Evolutionary conservation across 345 rosid genomes (phyloP).

Genomic region (Cardamine chenopodiifolia): DNA sequence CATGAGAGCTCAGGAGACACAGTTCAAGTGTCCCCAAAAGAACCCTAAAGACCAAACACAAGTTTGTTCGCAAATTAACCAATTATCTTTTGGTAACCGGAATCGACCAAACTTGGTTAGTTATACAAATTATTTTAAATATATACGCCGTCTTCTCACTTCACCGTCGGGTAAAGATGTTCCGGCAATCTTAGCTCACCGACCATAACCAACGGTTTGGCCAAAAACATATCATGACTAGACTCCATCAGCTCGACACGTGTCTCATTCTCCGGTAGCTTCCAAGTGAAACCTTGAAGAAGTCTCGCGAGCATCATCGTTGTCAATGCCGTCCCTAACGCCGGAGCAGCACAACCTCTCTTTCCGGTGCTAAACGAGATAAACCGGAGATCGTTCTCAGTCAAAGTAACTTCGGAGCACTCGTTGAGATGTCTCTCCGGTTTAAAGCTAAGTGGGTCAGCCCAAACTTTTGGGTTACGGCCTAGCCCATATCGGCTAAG

Average conservation of each 20-base stretch:
- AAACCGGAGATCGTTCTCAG: slow-evolving; percentile 51
- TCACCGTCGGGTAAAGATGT: slow-evolving; percentile 47
- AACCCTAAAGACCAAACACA: slow-evolving; percentile 2
- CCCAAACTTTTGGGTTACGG: slow-evolving; percentile 49
- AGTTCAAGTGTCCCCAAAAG: slow-evolving; percentile 27
- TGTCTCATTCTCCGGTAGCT: slow-evolving; percentile 27
- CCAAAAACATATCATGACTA: slow-evolving; percentile 41
- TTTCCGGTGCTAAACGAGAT: slow-evolving; percentile 57
- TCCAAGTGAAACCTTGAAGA: slow-evolving; percentile 55
- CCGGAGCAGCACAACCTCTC: slow-evolving; percentile 49
- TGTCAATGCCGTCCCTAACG: slow-evolving; percentile 51
- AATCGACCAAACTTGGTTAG: slow-evolving; percentile 23
- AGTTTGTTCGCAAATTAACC: slow-evolving; percentile 33
- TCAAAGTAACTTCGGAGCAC: slow-evolving; percentile 44
- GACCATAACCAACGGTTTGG: slow-evolving; percentile 45
- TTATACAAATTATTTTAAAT: background rate
- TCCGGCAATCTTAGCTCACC: slow-evolving; percentile 46
- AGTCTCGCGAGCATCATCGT: slow-evolving; percentile 58
- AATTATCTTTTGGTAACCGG: slow-evolving; percentile 42
- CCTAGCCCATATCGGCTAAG: slow-evolving; percentile 41
- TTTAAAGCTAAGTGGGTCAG: slow-evolving; percentile 44
- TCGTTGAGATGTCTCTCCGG: slow-evolving; percentile 48
- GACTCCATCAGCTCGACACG: slow-evolving; percentile 45
- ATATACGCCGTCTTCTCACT: slow-evolving; percentile 24
- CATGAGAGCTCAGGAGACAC: slow-evolving; percentile 27